Percentiles rank a stretch among this genome's conserved stretches.
phyloP scores from a whole-genome alignment of 768 basidiomycete species.

The Suillus subaureus region DNA sequence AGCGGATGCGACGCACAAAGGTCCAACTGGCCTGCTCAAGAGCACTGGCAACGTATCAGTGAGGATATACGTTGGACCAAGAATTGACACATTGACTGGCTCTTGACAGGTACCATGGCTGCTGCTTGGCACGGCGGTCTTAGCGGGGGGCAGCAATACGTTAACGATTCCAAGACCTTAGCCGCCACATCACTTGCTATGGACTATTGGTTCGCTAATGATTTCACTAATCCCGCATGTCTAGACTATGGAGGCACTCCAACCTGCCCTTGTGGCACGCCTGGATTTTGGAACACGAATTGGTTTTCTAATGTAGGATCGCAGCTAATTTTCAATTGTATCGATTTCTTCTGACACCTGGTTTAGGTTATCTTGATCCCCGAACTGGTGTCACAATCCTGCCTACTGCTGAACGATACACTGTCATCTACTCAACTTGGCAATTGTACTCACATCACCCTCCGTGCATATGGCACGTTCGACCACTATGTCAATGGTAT shows the following conservation, averaged over 20 bases:
- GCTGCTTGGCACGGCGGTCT: conserved; percentile 60
- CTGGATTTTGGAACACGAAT: conserved; percentile 60
- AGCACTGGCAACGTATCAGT: conserved; percentile 60
- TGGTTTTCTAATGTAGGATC: conserved; percentile 60
- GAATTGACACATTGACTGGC: not conserved
- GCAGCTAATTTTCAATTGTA: not conserved
- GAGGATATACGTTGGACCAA: conserved; percentile 16
- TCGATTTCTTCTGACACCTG: not conserved
- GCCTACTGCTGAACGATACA: conserved; percentile 53
- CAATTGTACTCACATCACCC: conserved; percentile 53
- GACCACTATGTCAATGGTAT: conserved; percentile 44
- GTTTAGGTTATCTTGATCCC: conserved; percentile 62
- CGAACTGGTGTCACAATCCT: conserved; percentile 53
- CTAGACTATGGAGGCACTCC: conserved; percentile 54
- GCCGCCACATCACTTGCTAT: conserved; percentile 51
- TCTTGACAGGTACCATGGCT: conserved; percentile 50
- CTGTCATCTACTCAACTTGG: conserved; percentile 44
- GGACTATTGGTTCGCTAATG: conserved; percentile 65
- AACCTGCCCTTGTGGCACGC: conserved; percentile 57
- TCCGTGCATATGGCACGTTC: conserved; percentile 53
- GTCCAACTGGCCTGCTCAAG: conserved; percentile 72
- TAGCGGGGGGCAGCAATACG: conserved; percentile 41
- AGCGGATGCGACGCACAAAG: conserved; percentile 62
- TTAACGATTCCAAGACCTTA: conserved; percentile 42
- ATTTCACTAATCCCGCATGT: conserved; percentile 58